phyloP scores from a whole-genome alignment of 441 rosid genomes.

The Manihot esculenta region DNA sequence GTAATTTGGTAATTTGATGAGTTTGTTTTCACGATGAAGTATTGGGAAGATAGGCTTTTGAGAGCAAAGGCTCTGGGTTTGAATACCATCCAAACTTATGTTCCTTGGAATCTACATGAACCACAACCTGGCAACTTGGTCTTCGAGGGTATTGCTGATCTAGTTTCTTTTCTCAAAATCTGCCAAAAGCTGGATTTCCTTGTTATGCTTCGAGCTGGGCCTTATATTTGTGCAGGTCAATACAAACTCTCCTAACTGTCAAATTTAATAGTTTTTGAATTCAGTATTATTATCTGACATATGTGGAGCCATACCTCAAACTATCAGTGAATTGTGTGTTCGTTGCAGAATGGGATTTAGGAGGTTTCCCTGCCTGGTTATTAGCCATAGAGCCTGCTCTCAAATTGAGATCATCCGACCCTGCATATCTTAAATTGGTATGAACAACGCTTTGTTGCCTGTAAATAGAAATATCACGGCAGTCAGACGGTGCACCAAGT shows the following conservation, averaged over 20 bases:
- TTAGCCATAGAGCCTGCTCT: conserved; percentile 67
- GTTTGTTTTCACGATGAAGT: conserved; percentile 40
- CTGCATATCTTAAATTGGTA: conserved; percentile 70
- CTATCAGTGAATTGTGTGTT: background rate
- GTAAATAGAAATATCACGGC: background rate
- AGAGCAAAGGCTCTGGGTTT: conserved; percentile 88
- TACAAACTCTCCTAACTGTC: conserved; percentile 5
- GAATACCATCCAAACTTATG: conserved; percentile 84
- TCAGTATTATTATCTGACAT: background rate
- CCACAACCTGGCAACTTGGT: conserved; percentile 72
- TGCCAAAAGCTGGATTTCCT: conserved; percentile 77
- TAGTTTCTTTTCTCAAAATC: conserved; percentile 73
- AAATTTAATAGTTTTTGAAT: background rate
- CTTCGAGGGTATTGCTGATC: conserved; percentile 78
- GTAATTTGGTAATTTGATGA: background rate
- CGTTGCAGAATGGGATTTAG: conserved; percentile 91
- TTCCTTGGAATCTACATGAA: conserved; percentile 97
- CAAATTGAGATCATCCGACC: conserved; percentile 76
- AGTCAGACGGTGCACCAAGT: background rate
- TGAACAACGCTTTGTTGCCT: conserved; percentile 17
- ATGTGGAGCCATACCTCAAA: too few species aligned
- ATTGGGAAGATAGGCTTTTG: conserved; percentile 87
- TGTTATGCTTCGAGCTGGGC: conserved; percentile 95
- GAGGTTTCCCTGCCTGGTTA: conserved; percentile 95
- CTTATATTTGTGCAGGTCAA: conserved; percentile 91